These are phyloP conservation scores for Furcasterigmium sp. DNA, from an alignment of 2,329 filamentous ascomycete genomes.

Conservation along the genomic window DNA sequence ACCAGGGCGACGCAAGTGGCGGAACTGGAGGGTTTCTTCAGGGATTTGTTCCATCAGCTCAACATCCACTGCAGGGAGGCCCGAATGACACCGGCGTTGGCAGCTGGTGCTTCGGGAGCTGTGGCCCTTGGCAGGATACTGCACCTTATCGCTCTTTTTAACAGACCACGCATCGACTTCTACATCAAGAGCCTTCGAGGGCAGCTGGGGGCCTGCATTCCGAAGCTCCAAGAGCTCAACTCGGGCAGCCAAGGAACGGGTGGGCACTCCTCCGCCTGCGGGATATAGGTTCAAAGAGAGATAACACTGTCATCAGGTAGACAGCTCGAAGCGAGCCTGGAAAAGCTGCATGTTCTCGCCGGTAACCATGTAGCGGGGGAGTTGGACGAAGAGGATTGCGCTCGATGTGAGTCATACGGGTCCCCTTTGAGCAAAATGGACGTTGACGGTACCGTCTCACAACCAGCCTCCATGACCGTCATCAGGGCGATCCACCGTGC, in stretches of 20 bases:
- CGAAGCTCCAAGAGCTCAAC: background rate
- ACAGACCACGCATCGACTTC: background rate
- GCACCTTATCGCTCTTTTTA: conserved; percentile 4
- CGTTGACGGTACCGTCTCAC: background rate
- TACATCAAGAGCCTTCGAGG: conserved; percentile 1
- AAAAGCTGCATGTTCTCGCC: background rate
- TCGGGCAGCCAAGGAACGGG: background rate
- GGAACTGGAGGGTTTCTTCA: background rate
- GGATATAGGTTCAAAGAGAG: background rate
- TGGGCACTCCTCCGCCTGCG: background rate
- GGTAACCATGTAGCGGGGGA: background rate
- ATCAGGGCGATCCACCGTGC: background rate
- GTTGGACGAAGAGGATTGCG: background rate
- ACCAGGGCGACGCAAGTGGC: background rate
- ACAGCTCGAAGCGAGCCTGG: background rate
- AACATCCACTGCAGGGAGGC: background rate
- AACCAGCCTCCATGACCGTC: background rate
- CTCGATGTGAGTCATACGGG: background rate
- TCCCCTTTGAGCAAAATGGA: background rate
- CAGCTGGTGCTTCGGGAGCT: background rate
- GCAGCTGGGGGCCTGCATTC: background rate
- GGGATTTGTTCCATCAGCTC: background rate
- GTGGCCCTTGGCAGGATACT: background rate
- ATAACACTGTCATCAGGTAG: background rate
- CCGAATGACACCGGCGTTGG: background rate